Evolutionary conservation across 257 asterid genomes (phyloP), one percentile per base, ranked within the genome.

Genomic region (Leonotis leonurus): DNA sequence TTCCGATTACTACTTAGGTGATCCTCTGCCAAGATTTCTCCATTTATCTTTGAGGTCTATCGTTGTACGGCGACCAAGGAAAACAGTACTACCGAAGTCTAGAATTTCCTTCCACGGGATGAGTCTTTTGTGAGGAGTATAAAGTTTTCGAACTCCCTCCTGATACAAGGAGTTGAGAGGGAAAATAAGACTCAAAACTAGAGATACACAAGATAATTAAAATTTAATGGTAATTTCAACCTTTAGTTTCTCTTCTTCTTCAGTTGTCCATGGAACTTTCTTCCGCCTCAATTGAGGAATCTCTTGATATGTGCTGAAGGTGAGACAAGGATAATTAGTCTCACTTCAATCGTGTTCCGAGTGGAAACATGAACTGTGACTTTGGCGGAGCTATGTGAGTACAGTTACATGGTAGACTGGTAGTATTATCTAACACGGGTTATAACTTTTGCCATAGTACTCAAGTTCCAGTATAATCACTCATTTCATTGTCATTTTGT

Each of bases 41-140:
- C 96, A 83, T 77, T 88, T 88, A 77, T 85, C 91, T 78, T 80
- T 81, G 50, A 88, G 94, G 76, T 88, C 91, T 1, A 53, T 16
- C 0, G 87, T 0, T 9, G 75, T 71, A 35, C 91, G 89, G 46
- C 83, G 73, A 63, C 61, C 61, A 29, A 48, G 64, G 60, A 85
- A 88, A 52, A 72, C 77, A 61, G 40, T 77, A 41, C 68, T 72
- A 60, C 91, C 96, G 27, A 36, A 75, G 33, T 76, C 84, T 80
- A 81, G 49, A 43, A 85, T 77, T 57, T 67, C 35, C 77, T 41
- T 74, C 96, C 96, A 83, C 5, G 85, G 85, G 27, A 79, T 68
- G 25, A 1, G 37, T 26, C 16, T 52, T 45, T 73, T 74, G 0
- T 12, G 74, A 35, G 35, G n/a, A n/a, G n/a, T 67, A 60, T 60